These are phyloP conservation scores for Chaetomium cochliodes DNA, from an alignment of 495 filamentous ascomycete species.

Conservation along the genomic window DNA sequence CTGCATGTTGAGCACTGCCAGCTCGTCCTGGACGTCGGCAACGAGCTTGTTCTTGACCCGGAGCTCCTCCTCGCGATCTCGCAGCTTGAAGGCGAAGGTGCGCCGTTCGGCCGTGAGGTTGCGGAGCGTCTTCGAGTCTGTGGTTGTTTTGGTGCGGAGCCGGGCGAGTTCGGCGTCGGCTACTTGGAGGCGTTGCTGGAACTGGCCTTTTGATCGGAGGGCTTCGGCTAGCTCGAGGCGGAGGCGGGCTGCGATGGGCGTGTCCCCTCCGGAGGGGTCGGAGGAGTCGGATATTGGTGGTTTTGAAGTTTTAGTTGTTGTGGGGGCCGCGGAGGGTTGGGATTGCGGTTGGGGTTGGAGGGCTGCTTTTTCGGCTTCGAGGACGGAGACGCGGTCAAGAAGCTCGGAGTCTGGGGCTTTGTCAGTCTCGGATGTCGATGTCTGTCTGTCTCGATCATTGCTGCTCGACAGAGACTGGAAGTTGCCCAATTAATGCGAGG, in stretches of 20 bases:
- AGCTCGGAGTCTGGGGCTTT: conserved; percentile 61
- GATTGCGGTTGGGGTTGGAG: conserved; percentile 28
- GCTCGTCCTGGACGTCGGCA: conserved; percentile 88
- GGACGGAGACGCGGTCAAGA: conserved; percentile 60
- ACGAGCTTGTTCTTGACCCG: conserved; percentile 76
- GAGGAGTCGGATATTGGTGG: conserved; percentile 18
- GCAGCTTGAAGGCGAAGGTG: conserved; percentile 59
- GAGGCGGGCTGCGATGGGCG: conserved; percentile 46
- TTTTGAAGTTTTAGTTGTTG: conserved; percentile 14
- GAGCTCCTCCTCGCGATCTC: conserved; percentile 82
- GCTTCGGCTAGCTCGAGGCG: conserved; percentile 68
- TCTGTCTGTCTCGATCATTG: not conserved
- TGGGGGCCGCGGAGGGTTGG: conserved; percentile 23
- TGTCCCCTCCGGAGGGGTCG: conserved; percentile 32
- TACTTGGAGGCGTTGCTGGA: conserved; percentile 59
- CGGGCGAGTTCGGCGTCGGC: conserved; percentile 61
- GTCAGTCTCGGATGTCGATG: conserved; percentile 23
- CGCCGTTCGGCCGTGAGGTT: conserved; percentile 63
- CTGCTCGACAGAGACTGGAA: too few relatives aligned
- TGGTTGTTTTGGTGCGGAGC: conserved; percentile 54
- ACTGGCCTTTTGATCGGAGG: conserved; percentile 65
- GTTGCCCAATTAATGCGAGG: too few relatives aligned
- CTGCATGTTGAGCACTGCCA: conserved; percentile 79
- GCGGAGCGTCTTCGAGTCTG: conserved; percentile 57
- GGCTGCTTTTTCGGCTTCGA: conserved; percentile 53